Conservation (phyloP, 2,329 filamentous ascomycete genomes). For the Curvularia verruculosa region DNA sequence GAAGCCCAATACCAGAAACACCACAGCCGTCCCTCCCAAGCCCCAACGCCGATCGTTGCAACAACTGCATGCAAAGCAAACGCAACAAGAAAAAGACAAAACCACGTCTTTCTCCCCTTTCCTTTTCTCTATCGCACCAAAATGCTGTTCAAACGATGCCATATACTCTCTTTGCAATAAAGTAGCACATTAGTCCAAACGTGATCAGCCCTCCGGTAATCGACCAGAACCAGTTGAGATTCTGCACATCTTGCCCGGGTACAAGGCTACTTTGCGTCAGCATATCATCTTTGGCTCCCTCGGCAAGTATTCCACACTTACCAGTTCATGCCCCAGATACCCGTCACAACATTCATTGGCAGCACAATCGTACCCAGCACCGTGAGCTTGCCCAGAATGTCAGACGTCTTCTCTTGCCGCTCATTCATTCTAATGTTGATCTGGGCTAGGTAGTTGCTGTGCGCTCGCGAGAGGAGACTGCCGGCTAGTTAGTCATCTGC, state of each 20-base stretch:
- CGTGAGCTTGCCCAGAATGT: conserved; percentile 92
- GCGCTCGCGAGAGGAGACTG: conserved; percentile 86
- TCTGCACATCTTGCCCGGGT: conserved; percentile 85
- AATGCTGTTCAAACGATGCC: conserved; percentile 39
- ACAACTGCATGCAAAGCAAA: not conserved
- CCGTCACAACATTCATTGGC: conserved; percentile 98
- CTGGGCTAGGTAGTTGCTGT: conserved; percentile 97
- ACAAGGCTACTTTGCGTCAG: conserved; percentile 63
- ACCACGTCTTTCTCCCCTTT: not conserved
- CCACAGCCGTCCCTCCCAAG: not conserved
- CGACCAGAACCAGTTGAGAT: conserved; percentile 59
- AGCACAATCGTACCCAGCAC: conserved; percentile 96
- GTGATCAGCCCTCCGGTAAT: conserved; percentile 74
- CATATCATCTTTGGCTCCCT: not conserved
- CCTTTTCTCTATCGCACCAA: not conserved
- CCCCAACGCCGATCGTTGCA: conserved; percentile 8
- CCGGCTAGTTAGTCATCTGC: conserved; percentile 18
- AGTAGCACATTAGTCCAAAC: conserved; percentile 81
- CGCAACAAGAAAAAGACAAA: too few relatives aligned
- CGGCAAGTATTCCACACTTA: conserved; percentile 16
- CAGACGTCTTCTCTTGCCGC: conserved; percentile 91
- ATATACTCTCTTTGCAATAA: conserved; percentile 74
- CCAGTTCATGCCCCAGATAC: conserved; percentile 95
- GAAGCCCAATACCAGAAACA: not conserved
- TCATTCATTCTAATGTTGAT: conserved; percentile 99